Evolutionary conservation across 2,329 filamentous ascomycete genomes (phyloP), one percentile per base, ranked within the genome.

Genomic region (Colletotrichum musicola): DNA sequence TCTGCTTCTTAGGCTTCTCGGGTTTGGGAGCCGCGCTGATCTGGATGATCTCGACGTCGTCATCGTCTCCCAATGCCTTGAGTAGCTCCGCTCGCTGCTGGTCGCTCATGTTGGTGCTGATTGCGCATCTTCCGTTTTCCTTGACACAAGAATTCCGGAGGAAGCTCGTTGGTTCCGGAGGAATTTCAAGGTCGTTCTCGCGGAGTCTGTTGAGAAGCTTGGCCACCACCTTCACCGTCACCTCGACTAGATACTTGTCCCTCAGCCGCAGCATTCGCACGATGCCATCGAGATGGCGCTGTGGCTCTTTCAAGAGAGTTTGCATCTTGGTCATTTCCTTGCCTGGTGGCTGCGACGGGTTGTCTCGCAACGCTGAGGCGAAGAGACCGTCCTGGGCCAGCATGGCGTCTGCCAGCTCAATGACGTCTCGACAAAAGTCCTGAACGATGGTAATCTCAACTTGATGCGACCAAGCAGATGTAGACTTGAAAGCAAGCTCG

Each of bases 401-500:
- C 1, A 97, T 86, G 42, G 88, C 87, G 75, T 97, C 93, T 0
- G 95, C 95, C 75, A 97, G 93, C 74, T 98, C 94, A 89, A 99
- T 99, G 14, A 93, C 93, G 76, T 97, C 94, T 72, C 96, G 91
- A 76, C 95, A 98, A 75, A 98, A 98, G 65, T 97, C 91, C 74
- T 94, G 91, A 93, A 99, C 95, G 62, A 89, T 84, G 20, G 84
- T 81, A 76, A 94, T 96, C 58, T 95, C 91, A 67, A 93, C 89
- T 4, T 87, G 87, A 14, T 88, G 83, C 71, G 93, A 94, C 96
- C 96, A 99, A 12, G 83, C 82, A 76, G 97, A 94, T 3, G 95
- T 97, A 69, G 91, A 90, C 14, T 62, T 46, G 75, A 98, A 98
- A 16, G 95, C 93, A 64, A 92, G 90, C 49, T 91, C 91, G 50